A percentile compares a stretch with the other conserved stretches of the same genome.
Conservation (phyloP, 2,329 filamentous ascomycete species). For the Monosporascus sp. region DNA sequence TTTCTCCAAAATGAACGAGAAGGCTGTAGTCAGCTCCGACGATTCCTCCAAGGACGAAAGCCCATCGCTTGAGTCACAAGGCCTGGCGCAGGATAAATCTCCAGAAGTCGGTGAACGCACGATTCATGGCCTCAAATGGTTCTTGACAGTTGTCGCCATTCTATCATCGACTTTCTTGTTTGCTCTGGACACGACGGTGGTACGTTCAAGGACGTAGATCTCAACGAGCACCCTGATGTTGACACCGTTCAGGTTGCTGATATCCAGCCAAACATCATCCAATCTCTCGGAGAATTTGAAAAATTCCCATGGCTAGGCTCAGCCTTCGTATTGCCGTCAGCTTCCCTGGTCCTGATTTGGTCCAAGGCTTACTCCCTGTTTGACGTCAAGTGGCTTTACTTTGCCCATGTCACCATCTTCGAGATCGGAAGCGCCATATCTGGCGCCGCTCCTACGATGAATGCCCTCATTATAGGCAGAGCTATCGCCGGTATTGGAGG, state of each 20-base stretch:
- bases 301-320: not conserved
- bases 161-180: slow-evolving; percentile 4
- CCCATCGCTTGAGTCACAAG: too few relatives aligned
- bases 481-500: slow-evolving; percentile 13
- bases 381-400: slow-evolving; percentile 7
- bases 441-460: slow-evolving; percentile 13
- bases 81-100: too few relatives aligned
- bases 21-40: too few relatives aligned
- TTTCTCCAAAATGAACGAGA: too few relatives aligned
- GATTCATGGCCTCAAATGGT: too few relatives aligned
- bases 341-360: slow-evolving; percentile 1
- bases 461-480: slow-evolving; percentile 15
- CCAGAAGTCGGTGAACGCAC: too few relatives aligned
- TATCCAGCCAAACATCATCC: slow-evolving; percentile 4
- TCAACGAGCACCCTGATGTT: too few relatives aligned
- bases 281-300: not conserved
- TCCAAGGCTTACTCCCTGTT: slow-evolving; percentile 6
- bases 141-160: not conserved
- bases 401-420: slow-evolving; percentile 2
- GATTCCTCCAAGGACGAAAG: too few relatives aligned
- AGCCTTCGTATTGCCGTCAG: not conserved
- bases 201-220: too few relatives aligned
- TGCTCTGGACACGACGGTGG: slow-evolving; percentile 8
- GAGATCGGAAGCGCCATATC: slow-evolving; percentile 11
- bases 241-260: not conserved